Evolutionary conservation across 2,329 filamentous ascomycete species (phyloP).

Genomic region (Verticillium zaregamsianum): DNA sequence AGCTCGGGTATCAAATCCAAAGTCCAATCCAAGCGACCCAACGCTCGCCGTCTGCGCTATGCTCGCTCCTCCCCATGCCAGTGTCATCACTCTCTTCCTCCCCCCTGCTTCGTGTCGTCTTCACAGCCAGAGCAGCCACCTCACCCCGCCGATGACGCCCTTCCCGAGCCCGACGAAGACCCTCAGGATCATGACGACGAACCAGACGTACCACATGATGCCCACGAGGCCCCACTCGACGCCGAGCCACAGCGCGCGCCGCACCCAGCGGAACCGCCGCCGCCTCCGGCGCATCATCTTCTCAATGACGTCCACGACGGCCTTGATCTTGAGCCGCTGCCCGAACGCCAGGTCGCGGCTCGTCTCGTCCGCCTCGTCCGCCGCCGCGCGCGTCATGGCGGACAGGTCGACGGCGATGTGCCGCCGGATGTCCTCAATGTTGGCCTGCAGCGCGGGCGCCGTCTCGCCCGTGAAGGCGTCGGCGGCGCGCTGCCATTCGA

Average conservation of each 20-base stretch:
- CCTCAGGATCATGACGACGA: constrained; percentile 74
- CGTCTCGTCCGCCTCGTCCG: constrained; percentile 77
- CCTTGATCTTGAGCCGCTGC: constrained; percentile 76
- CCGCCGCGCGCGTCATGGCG: constrained; percentile 59
- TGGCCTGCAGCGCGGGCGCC: constrained; percentile 45
- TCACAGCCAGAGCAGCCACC: constrained; percentile 80
- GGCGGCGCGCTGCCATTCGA: constrained; percentile 56
- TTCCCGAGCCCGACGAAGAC: constrained; percentile 59
- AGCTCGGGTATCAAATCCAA: neutral
- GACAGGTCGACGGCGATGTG: constrained; percentile 50
- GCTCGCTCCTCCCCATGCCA: neutral
- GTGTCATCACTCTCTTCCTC: neutral
- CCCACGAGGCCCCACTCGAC: constrained; percentile 87
- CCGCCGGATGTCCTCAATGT: constrained; percentile 42
- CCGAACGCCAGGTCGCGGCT: constrained; percentile 70
- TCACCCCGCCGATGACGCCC: constrained; percentile 54
- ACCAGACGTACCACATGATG: constrained; percentile 93
- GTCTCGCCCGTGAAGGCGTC: constrained; percentile 56
- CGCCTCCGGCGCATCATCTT: constrained; percentile 68
- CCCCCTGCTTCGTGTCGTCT: neutral
- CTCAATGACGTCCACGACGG: constrained; percentile 73
- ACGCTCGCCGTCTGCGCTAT: neutral
- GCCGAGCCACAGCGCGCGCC: constrained; percentile 71
- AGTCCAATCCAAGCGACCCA: neutral
- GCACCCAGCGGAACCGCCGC: constrained; percentile 66